These are phyloP conservation scores for Fraxinus greggii DNA, from an alignment of 305 asterid species.

Conservation along the genomic window DNA sequence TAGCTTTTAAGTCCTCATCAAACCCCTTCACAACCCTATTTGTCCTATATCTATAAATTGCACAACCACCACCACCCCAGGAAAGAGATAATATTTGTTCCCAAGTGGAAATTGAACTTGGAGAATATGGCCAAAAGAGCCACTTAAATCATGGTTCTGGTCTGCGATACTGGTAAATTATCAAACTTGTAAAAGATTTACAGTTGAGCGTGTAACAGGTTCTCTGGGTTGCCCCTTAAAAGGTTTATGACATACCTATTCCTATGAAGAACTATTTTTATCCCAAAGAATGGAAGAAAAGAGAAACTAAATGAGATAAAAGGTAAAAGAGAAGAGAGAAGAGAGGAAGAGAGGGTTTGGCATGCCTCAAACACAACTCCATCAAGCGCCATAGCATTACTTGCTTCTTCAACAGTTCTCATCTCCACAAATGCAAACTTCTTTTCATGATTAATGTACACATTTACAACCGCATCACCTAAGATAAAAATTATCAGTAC, in stretches of 20 bases:
- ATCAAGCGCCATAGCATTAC: constrained; percentile 95
- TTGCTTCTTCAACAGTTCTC: constrained; percentile 97
- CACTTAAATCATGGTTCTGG: neutral
- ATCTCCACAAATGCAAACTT: constrained; percentile 97
- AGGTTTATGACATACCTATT: constrained; percentile 7
- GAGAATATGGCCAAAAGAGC: neutral
- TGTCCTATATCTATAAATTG: neutral
- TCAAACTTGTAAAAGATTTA: neutral
- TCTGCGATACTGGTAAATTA: neutral
- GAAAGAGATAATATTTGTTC: neutral
- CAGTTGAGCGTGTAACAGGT: neutral
- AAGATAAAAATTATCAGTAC: constrained; percentile 19
- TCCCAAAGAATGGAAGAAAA: neutral
- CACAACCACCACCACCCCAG: neutral
- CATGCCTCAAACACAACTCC: constrained; percentile 86
- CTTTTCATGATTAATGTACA: constrained; percentile 89
- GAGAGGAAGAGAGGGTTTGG: neutral
- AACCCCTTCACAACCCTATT: neutral
- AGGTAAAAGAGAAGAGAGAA: constrained; percentile 5
- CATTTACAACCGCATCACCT: constrained; percentile 97
- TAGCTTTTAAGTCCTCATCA: neutral
- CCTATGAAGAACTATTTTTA: neutral
- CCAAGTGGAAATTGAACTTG: neutral
- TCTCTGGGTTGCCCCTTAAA: constrained; percentile 1
- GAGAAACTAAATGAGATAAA: neutral